Base-by-base conservation (phyloP, 1,139 yeast genomes). In the Kodamaea alishanica region DNA sequence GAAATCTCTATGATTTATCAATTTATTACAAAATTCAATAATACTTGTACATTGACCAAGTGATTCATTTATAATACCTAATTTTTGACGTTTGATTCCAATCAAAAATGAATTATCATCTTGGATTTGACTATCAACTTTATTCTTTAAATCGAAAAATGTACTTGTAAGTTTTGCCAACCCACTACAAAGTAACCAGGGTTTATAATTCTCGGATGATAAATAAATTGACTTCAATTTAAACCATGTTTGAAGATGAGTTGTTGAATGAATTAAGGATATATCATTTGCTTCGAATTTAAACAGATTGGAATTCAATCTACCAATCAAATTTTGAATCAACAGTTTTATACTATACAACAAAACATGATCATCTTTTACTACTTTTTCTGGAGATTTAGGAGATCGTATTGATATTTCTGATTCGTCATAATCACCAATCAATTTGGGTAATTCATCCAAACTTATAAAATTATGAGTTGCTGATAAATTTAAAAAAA, bases 131-230 rank as follows among this genome's bases (percentile, higher is more conserved):
- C n/a, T 10, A 15, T 15, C 20, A 24, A 31, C 23, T 20, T 6
- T 26, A 28, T 36, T 24, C 26, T 54, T 55, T 30, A 60, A 38
- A 4, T 39, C 39, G 41, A 58, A 70, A 42, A 57, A 70, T 1
- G 63, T 42, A 2, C 42, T 35, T 1, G 69, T 32, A 6, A 69
- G 42, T 32, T 54, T 61, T 2, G 61, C 36, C 6, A 64, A 32
- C 0, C 75, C 76, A 6, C 50, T 36, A 6, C 52, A 41, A 11
- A 61, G 40, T 7, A 70, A 50, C 77, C 76, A 71, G 0, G 67
- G 56, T 12, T 51, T 52, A 32, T 42, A 34, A 15, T 53, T 52
- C 8, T 45, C 41, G 1, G 60, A 48, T 4, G 39, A 42, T 25
- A 69, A 47, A 27, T 49, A 53, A 3, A 67, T 45, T 6, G 61